These are phyloP conservation scores for Yamadazyma kanchanaburiensis DNA, from an alignment of 1,139 yeast genomes.

Conservation along the genomic window DNA sequence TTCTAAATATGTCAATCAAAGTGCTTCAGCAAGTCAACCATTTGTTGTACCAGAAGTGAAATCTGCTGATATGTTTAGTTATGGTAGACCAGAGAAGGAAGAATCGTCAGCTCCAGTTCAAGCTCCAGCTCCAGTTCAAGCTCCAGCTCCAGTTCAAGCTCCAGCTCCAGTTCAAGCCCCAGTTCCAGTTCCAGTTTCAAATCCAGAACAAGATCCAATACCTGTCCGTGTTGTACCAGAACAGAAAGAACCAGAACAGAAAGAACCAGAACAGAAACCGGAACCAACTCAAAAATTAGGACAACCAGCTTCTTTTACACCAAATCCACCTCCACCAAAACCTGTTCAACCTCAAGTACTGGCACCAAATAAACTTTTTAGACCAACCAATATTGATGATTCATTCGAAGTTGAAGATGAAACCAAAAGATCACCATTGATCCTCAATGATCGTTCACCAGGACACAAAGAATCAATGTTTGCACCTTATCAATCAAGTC, in stretches of 20 bases:
- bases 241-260: background rate
- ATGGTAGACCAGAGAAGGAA: slow-evolving; percentile 11
- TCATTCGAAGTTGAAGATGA: slow-evolving; percentile 20
- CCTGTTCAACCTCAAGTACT: slow-evolving; percentile 1
- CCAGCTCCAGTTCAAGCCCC: background rate
- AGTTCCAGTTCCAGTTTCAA: background rate
- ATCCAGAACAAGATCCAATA: background rate
- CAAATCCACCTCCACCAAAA: slow-evolving; percentile 1
- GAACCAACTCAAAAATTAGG: too few species aligned
- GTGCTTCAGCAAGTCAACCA: slow-evolving; percentile 2
- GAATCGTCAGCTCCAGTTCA: background rate
- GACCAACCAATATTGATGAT: slow-evolving; percentile 24
- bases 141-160: background rate
- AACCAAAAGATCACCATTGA: slow-evolving; percentile 13
- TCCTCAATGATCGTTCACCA: slow-evolving; percentile 7
- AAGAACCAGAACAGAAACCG: too few species aligned
- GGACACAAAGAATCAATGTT: slow-evolving; percentile 18
- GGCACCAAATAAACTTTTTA: slow-evolving; percentile 6
- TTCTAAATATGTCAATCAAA: slow-evolving; percentile 5
- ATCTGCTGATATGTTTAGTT: slow-evolving; percentile 37
- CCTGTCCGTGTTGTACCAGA: background rate
- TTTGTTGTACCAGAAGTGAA: slow-evolving; percentile 11
- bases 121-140: background rate
- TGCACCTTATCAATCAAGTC: slow-evolving; percentile 24
- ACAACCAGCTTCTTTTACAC: background rate